These are phyloP conservation scores for Podospora didyma DNA, from an alignment of 495 filamentous ascomycete species.

Conservation along the genomic window DNA sequence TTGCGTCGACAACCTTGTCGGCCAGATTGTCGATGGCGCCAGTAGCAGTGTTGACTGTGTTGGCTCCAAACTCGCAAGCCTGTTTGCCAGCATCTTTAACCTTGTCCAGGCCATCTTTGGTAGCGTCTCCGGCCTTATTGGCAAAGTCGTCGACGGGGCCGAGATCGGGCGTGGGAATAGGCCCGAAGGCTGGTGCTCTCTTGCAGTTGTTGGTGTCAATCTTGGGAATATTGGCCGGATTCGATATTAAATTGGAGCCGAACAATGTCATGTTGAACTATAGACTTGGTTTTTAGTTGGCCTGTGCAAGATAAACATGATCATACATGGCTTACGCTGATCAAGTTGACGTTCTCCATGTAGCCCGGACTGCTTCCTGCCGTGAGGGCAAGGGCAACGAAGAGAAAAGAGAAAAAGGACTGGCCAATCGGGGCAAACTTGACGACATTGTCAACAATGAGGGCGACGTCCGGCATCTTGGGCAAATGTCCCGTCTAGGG, in stretches of 20 bases:
- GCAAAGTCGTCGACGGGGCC: too few species aligned
- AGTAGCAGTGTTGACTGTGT: too few species aligned
- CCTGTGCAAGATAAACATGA: neutral
- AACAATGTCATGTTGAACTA: conserved; percentile 63
- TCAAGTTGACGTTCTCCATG: conserved; percentile 57
- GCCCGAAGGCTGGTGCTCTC: too few species aligned
- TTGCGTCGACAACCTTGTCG: conserved; percentile 27
- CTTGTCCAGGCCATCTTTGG: too few species aligned
- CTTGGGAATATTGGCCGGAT: neutral
- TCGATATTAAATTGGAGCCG: conserved; percentile 44
- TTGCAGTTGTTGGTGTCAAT: neutral
- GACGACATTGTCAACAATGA: conserved; percentile 13
- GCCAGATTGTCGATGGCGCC: conserved; percentile 9
- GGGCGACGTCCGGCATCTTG: too few species aligned
- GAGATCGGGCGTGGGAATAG: too few species aligned
- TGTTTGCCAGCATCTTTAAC: too few species aligned
- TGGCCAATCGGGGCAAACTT: conserved; percentile 23
- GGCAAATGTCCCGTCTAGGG: too few species aligned
- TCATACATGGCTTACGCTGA: conserved; percentile 51
- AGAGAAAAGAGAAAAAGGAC: conserved; percentile 57
- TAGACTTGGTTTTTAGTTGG: conserved; percentile 9
- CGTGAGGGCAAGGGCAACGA: conserved; percentile 65
- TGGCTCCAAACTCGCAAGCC: too few species aligned
- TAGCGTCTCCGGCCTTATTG: neutral
- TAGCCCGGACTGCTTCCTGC: conserved; percentile 56